phyloP scores from a whole-genome alignment of 495 filamentous ascomycete species.

The Penicillium flavigenum region DNA sequence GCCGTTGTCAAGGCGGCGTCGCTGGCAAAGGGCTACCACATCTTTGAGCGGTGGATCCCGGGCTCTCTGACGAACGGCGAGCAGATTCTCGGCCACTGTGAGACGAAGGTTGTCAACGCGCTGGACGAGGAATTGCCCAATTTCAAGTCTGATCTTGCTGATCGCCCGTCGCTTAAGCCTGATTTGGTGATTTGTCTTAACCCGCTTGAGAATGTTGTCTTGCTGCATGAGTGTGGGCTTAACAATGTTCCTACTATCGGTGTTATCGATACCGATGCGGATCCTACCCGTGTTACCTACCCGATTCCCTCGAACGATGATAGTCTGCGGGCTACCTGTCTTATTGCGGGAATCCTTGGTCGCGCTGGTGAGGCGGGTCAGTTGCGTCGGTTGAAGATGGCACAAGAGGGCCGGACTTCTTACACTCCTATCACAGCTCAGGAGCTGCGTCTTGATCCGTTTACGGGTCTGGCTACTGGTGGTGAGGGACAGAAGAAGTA shows the following conservation, averaged over 20 bases:
- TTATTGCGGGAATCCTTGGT: constrained; percentile 84
- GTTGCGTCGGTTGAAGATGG: constrained; percentile 58
- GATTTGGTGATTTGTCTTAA: constrained; percentile 93
- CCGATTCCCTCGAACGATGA: constrained; percentile 97
- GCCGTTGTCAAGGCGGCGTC: constrained; percentile 78
- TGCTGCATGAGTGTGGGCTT: constrained; percentile 87
- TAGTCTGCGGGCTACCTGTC: constrained; percentile 73
- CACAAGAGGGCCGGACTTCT: constrained; percentile 55
- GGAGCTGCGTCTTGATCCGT: constrained; percentile 31
- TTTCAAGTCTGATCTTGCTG: constrained; percentile 61
- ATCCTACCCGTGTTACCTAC: constrained; percentile 94
- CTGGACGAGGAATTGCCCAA: constrained; percentile 63
- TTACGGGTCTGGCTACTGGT: constrained; percentile 25
- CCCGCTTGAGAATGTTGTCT: constrained; percentile 82
- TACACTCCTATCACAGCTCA: constrained; percentile 50
- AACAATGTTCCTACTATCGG: constrained; percentile 92
- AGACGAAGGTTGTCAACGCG: constrained; percentile 67
- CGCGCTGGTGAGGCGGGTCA: constrained; percentile 80
- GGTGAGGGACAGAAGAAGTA: constrained; percentile 23
- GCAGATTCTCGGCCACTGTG: constrained; percentile 70
- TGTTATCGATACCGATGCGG: constrained; percentile 87
- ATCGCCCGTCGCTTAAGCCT: constrained; percentile 67
- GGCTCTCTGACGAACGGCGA: constrained; percentile 91
- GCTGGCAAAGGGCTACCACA: constrained; percentile 75
- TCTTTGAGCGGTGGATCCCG: constrained; percentile 93